Evolutionary conservation across 1,284 basidiomycete species (phyloP), one percentile per base, ranked within the genome.

Genomic region (Schizophyllum amplum): DNA sequence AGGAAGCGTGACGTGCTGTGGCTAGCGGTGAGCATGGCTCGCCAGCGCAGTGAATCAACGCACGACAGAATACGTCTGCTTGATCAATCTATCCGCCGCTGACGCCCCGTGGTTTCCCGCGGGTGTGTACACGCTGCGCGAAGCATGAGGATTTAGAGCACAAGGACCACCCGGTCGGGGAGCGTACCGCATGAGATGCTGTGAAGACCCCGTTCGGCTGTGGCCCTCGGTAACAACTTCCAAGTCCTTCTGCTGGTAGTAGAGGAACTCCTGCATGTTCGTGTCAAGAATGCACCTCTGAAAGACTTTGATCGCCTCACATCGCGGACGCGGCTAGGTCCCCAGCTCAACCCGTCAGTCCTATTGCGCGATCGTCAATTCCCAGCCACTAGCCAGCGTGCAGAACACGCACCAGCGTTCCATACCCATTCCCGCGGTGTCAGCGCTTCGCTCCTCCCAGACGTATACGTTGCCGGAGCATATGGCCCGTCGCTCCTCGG

Each of bases 271-370:
- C 86, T 89, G 67, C 59, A 20, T 62, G 59, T 11, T 57, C 52
- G 57, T 53, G 49, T 33, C 21, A 26, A 25, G 20, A 47, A 26
- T 59, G 57, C 20, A 51, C 25, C 56, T 62, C 24, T 52, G 24
- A 54, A 55, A 46, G 56, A 55, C 56, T 60, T 57, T 55, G 55
- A 55, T 61, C 33, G 53, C 55, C 54, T 60, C 64, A 87, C 86
- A 69, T 90, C 87, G 68, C 87, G 80, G 61, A 88, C 87, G 56
- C 77, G 77, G 67, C 84, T 87, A 24, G 87, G 87, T 26, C 87
- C 86, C 87, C 87, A 90, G 53, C 84, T 83, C 83, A 90, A 87
- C 50, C 85, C 87, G 68, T 87, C 87, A 53, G 85, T 90, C 87
- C 86, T 88, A 64, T 20, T 46, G 48, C 21, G 54, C 6, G 20